Evolutionary conservation across 1,139 yeast species (phyloP), one percentile per base, ranked within the genome.

Genomic region (Sugiyamaella xylanicola): DNA sequence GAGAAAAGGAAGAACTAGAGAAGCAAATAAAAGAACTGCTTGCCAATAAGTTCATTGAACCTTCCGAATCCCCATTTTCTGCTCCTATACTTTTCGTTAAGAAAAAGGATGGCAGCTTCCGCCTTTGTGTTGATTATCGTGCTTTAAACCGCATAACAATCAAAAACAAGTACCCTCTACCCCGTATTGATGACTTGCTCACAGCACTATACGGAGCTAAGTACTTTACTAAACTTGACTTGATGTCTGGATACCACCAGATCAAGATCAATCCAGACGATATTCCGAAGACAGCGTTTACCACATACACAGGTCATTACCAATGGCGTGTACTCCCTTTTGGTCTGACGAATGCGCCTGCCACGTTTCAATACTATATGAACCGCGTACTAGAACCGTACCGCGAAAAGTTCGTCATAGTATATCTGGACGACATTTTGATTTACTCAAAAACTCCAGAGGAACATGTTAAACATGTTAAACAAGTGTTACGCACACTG

Each of bases 271-370:
- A 11, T 13, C 43, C 17, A 2, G 5, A 7, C 3, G 47, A 48
- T 15, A 20, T 22, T 11, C 19, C 25, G 48, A 53, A 48, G 19
- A 53, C 53, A 8, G 51, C 55, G 9, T 45, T 48, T 21, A 11
- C n/a, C 15, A 51, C 55, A 11, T 15, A 45, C 5, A 16, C 7
- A 37, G 54, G 54, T 22, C 20, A 16, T 16, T 51, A 8, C 17
- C 37, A 51, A 22, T 51, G 40, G 40, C 2, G 15, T 3, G 53
- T 47, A 8, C 47, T 51, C 53, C 55, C 55, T 15, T 47, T 47
- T 53, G 64, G 63, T 3, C 39, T 59, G 22, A 51, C 52, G 3
- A 56, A 56, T 27, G 63, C 64, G 1, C 54, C 48, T 39, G 35
- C 42, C 19, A 21, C 36, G 7, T 27, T 48, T 27, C 56, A 53